A percentile compares a stretch with the other conserved stretches of the same genome.
Conservation (phyloP, 169 alveolate species). For the Plasmodium sp. region DNA sequence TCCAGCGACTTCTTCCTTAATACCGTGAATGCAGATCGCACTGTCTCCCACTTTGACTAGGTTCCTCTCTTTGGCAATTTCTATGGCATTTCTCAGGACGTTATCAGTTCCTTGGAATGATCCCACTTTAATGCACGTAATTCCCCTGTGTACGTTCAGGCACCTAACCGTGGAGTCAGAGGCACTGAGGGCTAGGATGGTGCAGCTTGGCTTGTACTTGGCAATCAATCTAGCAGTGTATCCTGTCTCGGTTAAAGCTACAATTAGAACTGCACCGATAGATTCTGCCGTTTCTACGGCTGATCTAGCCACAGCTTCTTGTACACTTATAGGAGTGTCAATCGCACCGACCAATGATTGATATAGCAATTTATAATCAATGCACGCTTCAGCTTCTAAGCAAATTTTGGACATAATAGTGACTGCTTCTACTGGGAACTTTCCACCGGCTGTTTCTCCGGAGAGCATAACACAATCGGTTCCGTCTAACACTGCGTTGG, state of each 20-base stretch:
- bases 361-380: conserved; percentile 80
- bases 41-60: conserved; percentile 92
- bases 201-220: conserved; percentile 95
- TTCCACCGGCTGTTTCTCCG: conserved; percentile 92
- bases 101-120: conserved; percentile 92
- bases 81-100: conserved; percentile 89
- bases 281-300: conserved; percentile 93
- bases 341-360: conserved; percentile 79
- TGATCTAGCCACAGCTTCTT: conserved; percentile 92
- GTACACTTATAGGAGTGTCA: conserved; percentile 84
- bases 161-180: conserved; percentile 92
- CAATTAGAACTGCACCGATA: conserved; percentile 90
- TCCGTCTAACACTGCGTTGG: conserved; percentile 99
- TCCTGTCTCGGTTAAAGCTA: conserved; percentile 98
- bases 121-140: conserved; percentile 91
- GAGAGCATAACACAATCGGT: conserved; percentile 96
- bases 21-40: conserved; percentile 96
- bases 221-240: conserved; percentile 96
- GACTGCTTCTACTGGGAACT: conserved; percentile 87
- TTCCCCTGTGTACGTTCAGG: conserved; percentile 95
- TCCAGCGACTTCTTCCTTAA: conserved; percentile 95
- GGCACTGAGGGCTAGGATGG: conserved; percentile 94
- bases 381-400: conserved; percentile 89
- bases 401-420: conserved; percentile 88
- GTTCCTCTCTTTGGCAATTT: conserved; percentile 94